Evolutionary conservation across 768 basidiomycete genomes (phyloP).

Genomic region (Agaricus subrufescens): DNA sequence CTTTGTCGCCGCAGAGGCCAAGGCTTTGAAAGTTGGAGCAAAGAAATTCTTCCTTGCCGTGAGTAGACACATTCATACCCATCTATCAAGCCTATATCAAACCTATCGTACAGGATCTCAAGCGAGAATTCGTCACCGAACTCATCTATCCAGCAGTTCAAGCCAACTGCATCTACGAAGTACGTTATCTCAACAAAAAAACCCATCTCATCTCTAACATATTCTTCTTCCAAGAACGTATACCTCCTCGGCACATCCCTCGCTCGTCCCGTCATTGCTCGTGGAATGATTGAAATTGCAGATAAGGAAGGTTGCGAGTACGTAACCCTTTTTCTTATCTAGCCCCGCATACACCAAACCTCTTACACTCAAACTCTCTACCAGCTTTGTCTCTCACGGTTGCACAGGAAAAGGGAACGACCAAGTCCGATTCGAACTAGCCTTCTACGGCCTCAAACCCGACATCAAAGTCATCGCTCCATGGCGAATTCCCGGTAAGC

Average conservation of each 20-base stretch:
- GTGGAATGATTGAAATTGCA: constrained; percentile 95
- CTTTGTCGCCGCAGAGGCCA: constrained; percentile 85
- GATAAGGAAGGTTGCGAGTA: constrained; percentile 94
- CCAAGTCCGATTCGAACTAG: constrained; percentile 98
- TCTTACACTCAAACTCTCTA: neutral
- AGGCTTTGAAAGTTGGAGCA: constrained; percentile 90
- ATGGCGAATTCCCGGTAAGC: constrained; percentile 89
- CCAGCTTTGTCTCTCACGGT: constrained; percentile 92
- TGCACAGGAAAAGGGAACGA: constrained; percentile 99
- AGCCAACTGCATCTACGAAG: constrained; percentile 98
- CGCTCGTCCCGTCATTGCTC: constrained; percentile 96
- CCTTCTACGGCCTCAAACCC: constrained; percentile 97
- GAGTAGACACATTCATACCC: constrained; percentile 4
- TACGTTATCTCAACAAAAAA: constrained; percentile 21
- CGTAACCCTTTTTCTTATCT: constrained; percentile 24
- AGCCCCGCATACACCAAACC: neutral
- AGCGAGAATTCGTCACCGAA: constrained; percentile 91
- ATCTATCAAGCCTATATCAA: neutral
- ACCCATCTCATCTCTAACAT: neutral
- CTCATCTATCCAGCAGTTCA: constrained; percentile 98
- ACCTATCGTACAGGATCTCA: constrained; percentile 63
- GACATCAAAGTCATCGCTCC: constrained; percentile 99
- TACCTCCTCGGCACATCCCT: constrained; percentile 98
- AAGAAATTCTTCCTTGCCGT: constrained; percentile 93
- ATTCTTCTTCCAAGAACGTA: constrained; percentile 55